Evolutionary conservation across 2,329 filamentous ascomycete genomes (phyloP).

Genomic region (Fusarium torreyae): DNA sequence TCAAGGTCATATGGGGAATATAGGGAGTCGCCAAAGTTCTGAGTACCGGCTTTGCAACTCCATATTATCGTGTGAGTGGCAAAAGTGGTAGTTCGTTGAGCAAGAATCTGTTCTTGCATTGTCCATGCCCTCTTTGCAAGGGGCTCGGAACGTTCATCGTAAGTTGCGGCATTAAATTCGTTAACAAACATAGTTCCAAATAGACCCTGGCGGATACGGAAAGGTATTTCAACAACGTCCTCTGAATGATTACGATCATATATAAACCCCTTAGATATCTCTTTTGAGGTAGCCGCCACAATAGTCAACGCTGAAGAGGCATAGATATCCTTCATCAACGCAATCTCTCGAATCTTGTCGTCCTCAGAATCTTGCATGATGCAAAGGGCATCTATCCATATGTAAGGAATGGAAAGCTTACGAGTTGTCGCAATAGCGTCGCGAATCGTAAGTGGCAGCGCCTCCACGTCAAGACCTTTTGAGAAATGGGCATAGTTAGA

Average conservation of each 20-base stretch:
- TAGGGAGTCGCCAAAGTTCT: background rate
- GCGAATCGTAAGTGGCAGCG: background rate
- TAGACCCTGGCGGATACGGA: background rate
- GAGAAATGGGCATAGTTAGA: background rate
- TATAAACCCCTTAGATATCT: background rate
- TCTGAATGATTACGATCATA: accelerated
- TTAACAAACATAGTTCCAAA: background rate
- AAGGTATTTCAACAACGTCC: background rate
- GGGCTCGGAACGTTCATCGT: background rate
- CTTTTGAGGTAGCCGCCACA: background rate
- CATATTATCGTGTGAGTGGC: background rate
- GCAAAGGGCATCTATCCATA: slow-evolving; percentile 1
- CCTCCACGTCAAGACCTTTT: accelerated
- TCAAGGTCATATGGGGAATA: background rate
- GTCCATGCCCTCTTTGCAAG: slow-evolving; percentile 1
- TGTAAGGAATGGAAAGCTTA: background rate
- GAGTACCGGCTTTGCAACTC: background rate
- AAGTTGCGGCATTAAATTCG: background rate
- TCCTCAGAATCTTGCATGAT: background rate
- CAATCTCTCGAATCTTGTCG: background rate
- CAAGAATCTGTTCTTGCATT: background rate
- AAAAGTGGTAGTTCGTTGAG: background rate
- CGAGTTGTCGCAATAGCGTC: background rate
- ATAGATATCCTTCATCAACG: background rate
- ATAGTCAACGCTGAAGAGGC: slow-evolving; percentile 1